phyloP scores from a whole-genome alignment of 192 early-diverging fungal species.

The Gamsiella multidivaricata region DNA sequence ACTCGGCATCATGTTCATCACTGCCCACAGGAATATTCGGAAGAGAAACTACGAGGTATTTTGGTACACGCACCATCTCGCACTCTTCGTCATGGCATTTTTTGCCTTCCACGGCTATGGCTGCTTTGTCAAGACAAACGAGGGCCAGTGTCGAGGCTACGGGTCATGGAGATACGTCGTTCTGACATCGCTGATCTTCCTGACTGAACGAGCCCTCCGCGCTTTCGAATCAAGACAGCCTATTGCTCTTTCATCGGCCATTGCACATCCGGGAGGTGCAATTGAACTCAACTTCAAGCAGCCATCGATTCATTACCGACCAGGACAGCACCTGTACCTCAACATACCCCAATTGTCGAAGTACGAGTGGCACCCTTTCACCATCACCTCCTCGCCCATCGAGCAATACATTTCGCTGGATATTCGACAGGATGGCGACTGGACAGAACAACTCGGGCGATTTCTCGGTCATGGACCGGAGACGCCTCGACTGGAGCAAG shows the following conservation, averaged over 20 bases:
- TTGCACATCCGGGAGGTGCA: conserved; percentile 77
- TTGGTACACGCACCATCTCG: conserved; percentile 82
- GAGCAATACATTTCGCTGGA: conserved; percentile 55
- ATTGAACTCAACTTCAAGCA: conserved; percentile 75
- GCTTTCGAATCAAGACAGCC: conserved; percentile 56
- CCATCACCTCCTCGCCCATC: conserved; percentile 60
- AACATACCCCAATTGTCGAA: conserved; percentile 74
- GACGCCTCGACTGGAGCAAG: conserved; percentile 27
- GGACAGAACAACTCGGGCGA: conserved; percentile 38
- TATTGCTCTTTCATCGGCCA: conserved; percentile 72
- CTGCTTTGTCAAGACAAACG: conserved; percentile 63
- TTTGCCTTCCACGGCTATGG: conserved; percentile 75
- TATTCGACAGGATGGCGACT: conserved; percentile 59
- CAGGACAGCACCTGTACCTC: conserved; percentile 82
- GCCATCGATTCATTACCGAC: conserved; percentile 53
- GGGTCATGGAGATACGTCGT: conserved; percentile 64
- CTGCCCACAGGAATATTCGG: conserved; percentile 68
- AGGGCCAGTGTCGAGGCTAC: conserved; percentile 54
- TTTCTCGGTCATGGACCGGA: conserved; percentile 47
- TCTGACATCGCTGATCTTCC: conserved; percentile 63
- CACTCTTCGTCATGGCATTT: conserved; percentile 67
- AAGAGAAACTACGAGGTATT: conserved; percentile 76
- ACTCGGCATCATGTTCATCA: conserved; percentile 71
- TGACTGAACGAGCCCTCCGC: conserved; percentile 72
- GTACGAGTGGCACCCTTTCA: conserved; percentile 85